Evolutionary conservation across 2,329 filamentous ascomycete genomes (phyloP), one percentile per base, ranked within the genome.

Genomic region (Verticillium tricorpus): DNA sequence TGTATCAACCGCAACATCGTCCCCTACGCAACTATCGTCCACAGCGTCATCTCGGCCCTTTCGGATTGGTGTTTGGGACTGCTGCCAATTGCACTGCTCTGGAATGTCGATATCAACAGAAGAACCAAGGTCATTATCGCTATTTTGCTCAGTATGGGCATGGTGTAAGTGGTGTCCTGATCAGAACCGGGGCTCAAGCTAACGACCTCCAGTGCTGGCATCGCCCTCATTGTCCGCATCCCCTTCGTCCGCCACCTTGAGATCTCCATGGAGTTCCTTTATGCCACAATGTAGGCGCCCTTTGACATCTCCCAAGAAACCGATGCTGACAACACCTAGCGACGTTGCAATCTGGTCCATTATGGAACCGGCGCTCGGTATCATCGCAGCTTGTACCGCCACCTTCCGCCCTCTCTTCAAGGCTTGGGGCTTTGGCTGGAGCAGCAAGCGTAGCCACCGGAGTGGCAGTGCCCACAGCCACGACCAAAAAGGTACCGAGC

Each of bases 71-170:
- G 76, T 1, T 74, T 84, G 14, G 82, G 78, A 2, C 67, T 82
- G 3, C 68, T 85, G 5, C 83, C 83, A 0, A 74, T 83, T 7
- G 76, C 77, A 14, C 76, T 85, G 45, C 72, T 85, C 0, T 83
- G 81, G 79, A 71, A 78, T 22, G 73, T 84, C 39, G 77, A 80
- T 62, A 80, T 85, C 71, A 78, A 78, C 52, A 69, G 69, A 45
- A 73, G 74, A 40, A 80, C 78, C 3, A 84, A 83, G 66, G 59
- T 77, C 6, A 72, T 77, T 17, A 73, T 85, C 32, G 77, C 76
- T 5, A 66, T 77, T 2, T 76, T 86, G 57, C 69, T 85, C 2
- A 75, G 79, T 50, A 77, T 85, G 71, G 82, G 77, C 14, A 76
- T 82, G 62, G 68, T 84, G 80, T 83, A 71, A 69, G 75, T 69